Percentiles rank a stretch among this genome's conserved stretches.
Conservation (phyloP, 305 asterid genomes). For the Salvia sclarea region DNA sequence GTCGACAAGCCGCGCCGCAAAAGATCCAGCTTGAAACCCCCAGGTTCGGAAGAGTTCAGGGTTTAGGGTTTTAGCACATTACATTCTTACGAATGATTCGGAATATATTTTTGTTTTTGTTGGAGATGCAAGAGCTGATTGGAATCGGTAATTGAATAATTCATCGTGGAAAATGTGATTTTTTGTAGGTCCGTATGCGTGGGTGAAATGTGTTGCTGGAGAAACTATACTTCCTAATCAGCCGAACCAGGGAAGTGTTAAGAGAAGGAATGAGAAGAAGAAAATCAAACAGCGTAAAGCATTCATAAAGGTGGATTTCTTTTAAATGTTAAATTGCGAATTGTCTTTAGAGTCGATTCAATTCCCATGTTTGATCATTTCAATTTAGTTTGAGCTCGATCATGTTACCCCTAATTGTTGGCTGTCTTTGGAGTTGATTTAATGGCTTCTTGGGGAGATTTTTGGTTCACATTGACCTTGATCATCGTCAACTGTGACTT, state of each 20-base stretch:
- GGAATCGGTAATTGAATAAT: conserved; percentile 10
- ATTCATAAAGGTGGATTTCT: conserved; percentile 61
- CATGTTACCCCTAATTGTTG: background rate
- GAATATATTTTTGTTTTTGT: background rate
- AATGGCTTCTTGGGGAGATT: background rate
- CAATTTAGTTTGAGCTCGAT: background rate
- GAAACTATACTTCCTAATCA: conserved; percentile 66
- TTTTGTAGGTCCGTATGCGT: conserved; percentile 79
- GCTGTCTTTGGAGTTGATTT: background rate
- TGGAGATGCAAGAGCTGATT: background rate
- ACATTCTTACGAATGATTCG: background rate
- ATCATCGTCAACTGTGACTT: background rate
- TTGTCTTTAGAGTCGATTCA: background rate
- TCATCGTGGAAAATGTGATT: conserved; percentile 29
- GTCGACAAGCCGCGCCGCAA: conserved; percentile 58
- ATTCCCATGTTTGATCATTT: background rate
- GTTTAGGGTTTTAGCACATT: conserved; percentile 24
- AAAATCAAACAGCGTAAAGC: conserved; percentile 60
- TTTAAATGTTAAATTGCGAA: background rate
- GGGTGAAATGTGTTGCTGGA: conserved; percentile 68
- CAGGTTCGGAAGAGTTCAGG: conserved; percentile 46
- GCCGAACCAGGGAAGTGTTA: conserved; percentile 89
- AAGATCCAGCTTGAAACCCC: conserved; percentile 64
- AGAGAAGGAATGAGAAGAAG: conserved; percentile 84
- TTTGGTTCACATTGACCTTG: conserved; percentile 6